Evolutionary conservation across 192 early-diverging fungal genomes (phyloP).

Genomic region (Linnemannia elongata): DNA sequence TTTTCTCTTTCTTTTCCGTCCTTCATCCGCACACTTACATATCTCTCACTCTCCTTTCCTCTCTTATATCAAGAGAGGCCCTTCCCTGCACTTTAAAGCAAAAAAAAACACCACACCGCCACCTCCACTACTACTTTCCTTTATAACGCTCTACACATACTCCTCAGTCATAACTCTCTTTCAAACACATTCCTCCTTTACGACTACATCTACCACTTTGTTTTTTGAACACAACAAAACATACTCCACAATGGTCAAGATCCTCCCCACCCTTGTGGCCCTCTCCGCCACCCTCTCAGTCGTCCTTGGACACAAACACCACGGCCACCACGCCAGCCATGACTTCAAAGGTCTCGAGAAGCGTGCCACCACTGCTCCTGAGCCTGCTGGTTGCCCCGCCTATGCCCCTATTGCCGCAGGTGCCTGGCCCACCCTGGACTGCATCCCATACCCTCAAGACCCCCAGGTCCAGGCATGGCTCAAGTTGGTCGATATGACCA

Average conservation of each 20-base stretch:
- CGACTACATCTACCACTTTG: neutral
- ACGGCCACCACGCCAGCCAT: no score
- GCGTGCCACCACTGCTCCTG: conserved; percentile 2
- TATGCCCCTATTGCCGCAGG: conserved; percentile 7
- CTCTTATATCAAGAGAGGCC: neutral
- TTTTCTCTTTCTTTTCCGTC: neutral
- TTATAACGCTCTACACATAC: neutral
- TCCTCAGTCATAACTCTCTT: neutral
- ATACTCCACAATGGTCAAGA: conserved; percentile 5
- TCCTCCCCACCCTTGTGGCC: conserved; percentile 6
- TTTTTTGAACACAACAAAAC: neutral
- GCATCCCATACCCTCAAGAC: conserved; percentile 16
- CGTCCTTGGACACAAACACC: neutral
- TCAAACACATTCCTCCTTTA: neutral
- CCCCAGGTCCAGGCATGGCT: conserved; percentile 56
- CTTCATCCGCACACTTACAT: neutral
- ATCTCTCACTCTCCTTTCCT: neutral
- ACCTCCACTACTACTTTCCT: neutral
- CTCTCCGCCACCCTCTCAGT: conserved; percentile 15
- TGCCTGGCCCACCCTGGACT: conserved; percentile 26
- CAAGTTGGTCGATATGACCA: conserved; percentile 38
- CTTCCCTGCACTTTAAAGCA: neutral
- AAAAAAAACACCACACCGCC: conserved; percentile 1
- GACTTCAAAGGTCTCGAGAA: neutral
- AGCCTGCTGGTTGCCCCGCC: conserved; percentile 11